These are phyloP conservation scores for Gliomastix tumulicola DNA, from an alignment of 2,329 filamentous ascomycete genomes.

Conservation along the genomic window DNA sequence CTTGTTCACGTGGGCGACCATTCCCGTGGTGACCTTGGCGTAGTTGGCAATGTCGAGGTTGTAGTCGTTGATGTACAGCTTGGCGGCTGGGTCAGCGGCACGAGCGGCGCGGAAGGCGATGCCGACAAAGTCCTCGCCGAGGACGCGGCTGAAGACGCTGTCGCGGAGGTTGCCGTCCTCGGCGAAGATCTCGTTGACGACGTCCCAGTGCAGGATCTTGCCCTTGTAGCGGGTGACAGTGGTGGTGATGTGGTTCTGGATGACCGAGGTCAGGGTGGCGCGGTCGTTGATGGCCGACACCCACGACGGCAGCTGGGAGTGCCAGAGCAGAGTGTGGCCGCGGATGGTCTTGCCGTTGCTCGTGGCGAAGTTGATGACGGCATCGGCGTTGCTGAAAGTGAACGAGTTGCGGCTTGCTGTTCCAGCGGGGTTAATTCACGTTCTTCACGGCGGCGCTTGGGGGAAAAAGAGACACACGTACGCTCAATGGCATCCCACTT, in stretches of 20 bases:
- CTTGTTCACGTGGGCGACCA: slow-evolving; percentile 53
- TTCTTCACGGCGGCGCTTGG: too few species aligned
- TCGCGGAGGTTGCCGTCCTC: slow-evolving; percentile 52
- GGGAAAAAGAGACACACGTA: too few species aligned
- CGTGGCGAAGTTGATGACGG: slow-evolving; percentile 49
- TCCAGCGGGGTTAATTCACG: too few species aligned
- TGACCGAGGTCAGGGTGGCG: slow-evolving; percentile 42
- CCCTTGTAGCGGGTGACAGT: slow-evolving; percentile 53
- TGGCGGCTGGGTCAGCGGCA: slow-evolving; percentile 57
- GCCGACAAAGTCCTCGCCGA: slow-evolving; percentile 63
- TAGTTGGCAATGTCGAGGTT: slow-evolving; percentile 56
- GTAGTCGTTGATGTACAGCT: slow-evolving; percentile 72
- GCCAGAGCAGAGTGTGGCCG: slow-evolving; percentile 61
- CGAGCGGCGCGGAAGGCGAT: slow-evolving; percentile 65
- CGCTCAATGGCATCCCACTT: slow-evolving; percentile 59
- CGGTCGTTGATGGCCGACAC: slow-evolving; percentile 49
- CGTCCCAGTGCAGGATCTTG: slow-evolving; percentile 55
- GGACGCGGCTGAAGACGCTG: slow-evolving; percentile 59
- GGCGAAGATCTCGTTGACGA: slow-evolving; percentile 58
- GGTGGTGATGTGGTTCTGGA: slow-evolving; percentile 51
- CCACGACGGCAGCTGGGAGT: slow-evolving; percentile 51
- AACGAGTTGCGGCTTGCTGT: slow-evolving; percentile 45
- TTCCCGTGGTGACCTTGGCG: slow-evolving; percentile 49
- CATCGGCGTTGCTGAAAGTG: slow-evolving; percentile 48
- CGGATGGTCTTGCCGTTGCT: slow-evolving; percentile 51